Conservation (phyloP, 23 red algal species). For the Gracilaria gracilis region DNA sequence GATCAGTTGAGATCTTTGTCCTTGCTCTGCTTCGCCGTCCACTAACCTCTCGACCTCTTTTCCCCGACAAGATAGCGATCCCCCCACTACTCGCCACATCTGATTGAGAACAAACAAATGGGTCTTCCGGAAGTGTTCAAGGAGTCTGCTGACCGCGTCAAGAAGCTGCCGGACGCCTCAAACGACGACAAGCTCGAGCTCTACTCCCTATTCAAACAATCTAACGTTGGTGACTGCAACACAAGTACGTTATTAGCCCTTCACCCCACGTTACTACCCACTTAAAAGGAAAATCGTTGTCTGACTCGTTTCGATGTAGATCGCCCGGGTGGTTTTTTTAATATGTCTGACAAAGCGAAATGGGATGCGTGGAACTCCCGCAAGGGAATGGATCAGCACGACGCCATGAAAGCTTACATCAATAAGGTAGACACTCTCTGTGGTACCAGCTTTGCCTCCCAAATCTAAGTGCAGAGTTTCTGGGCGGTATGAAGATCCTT, state of each 20-base stretch:
- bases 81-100: not conserved
- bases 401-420: constrained; percentile 96
- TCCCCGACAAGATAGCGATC: not conserved
- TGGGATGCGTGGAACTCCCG: constrained; percentile 88
- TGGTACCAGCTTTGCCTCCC: constrained; percentile 79
- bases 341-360: constrained; percentile 85
- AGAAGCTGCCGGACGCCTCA: constrained; percentile 69
- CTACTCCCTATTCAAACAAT: constrained; percentile 97
- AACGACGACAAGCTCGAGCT: constrained; percentile 92
- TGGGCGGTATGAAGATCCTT: not conserved
- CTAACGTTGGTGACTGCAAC: constrained; percentile 90
- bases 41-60: not conserved
- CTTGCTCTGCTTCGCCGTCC: not conserved
- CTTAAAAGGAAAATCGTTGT: not conserved
- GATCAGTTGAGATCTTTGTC: too few relatives aligned
- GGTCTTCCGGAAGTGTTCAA: constrained; percentile 84
- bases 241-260: constrained; percentile 52
- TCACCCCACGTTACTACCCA: not conserved
- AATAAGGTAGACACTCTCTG: constrained; percentile 90
- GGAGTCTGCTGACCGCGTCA: constrained; percentile 93
- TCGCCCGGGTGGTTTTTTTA: constrained; percentile 86
- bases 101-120: constrained; percentile 7
- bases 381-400: constrained; percentile 87
- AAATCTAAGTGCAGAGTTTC: constrained; percentile 36
- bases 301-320: constrained; percentile 23